phyloP scores from a whole-genome alignment of 805 yeast genomes.

The Starmerella sp. region DNA sequence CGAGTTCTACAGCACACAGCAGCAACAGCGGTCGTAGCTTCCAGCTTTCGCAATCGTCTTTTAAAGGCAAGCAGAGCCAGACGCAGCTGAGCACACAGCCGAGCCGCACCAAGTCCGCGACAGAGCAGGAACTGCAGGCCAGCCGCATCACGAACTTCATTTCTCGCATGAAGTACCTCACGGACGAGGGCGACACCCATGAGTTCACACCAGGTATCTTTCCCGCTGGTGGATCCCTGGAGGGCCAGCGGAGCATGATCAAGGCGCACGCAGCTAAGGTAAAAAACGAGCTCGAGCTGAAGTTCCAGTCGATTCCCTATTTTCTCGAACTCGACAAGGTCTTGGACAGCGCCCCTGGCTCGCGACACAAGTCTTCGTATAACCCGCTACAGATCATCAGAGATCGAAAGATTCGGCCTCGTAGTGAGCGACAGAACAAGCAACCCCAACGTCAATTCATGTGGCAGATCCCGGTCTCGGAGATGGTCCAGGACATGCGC shows the following conservation, averaged over 20 bases:
- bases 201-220: conserved; percentile 7
- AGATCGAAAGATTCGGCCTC: conserved; percentile 39
- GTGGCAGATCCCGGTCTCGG: conserved; percentile 17
- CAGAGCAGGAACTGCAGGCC: conserved; percentile 1
- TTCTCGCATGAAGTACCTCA: conserved; percentile 15
- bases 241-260: conserved; percentile 15
- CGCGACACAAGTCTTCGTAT: conserved; percentile 28
- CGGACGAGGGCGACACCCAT: conserved; percentile 13
- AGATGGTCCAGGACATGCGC: conserved; percentile 17
- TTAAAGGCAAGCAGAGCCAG: neutral
- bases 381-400: conserved; percentile 78
- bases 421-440: neutral
- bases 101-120: neutral
- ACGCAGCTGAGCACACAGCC: neutral
- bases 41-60: neutral
- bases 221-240: neutral
- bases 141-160: conserved; percentile 11
- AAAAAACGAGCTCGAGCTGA: conserved; percentile 27
- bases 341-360: neutral
- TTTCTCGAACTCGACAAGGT: conserved; percentile 6
- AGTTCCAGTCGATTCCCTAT: conserved; percentile 22
- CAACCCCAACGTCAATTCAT: neutral
- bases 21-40: neutral
- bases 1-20: neutral
- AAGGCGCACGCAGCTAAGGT: conserved; percentile 22